A percentile compares a stretch with the other conserved stretches of the same genome.
Evolutionary conservation across 2,329 filamentous ascomycete genomes (phyloP).

Genomic region (Cladophialophora yegresii): DNA sequence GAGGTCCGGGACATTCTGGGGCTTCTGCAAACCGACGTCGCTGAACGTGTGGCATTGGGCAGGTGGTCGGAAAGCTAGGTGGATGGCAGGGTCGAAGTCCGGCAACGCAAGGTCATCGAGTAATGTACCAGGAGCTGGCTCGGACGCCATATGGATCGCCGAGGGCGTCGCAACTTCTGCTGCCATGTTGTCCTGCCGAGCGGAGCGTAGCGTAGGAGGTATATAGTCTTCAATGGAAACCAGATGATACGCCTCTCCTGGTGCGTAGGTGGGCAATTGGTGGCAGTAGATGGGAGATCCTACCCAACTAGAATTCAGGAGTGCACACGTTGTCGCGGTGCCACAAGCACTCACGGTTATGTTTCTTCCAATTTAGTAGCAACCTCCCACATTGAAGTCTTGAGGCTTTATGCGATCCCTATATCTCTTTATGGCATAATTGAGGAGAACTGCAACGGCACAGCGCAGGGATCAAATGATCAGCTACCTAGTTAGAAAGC

Average conservation of each 20-base stretch:
- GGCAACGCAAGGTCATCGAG: neutral
- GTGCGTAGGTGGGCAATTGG: neutral
- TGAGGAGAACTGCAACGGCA: neutral
- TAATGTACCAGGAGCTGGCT: neutral
- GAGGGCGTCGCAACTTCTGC: neutral
- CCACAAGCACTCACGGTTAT: too few species aligned
- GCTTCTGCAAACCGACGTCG: constrained; percentile 7
- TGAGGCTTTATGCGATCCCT: neutral
- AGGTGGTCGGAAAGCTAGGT: constrained; percentile 9
- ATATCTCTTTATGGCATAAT: neutral
- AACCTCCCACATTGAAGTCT: neutral
- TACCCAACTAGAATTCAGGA: neutral
- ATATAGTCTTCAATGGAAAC: neutral
- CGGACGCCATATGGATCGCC: too few species aligned
- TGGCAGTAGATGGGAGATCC: neutral
- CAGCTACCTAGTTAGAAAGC: too few species aligned
- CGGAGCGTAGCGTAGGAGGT: too few species aligned
- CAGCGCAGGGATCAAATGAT: neutral
- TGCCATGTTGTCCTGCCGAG: neutral
- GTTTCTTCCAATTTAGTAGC: neutral
- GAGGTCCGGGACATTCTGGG: constrained; percentile 12
- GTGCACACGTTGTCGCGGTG: neutral
- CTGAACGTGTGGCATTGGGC: constrained; percentile 4
- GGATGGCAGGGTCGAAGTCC: constrained; percentile 11
- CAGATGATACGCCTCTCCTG: neutral